Conservation (phyloP, 2,329 filamentous ascomycete species). For the Canariomyces notabilis region DNA sequence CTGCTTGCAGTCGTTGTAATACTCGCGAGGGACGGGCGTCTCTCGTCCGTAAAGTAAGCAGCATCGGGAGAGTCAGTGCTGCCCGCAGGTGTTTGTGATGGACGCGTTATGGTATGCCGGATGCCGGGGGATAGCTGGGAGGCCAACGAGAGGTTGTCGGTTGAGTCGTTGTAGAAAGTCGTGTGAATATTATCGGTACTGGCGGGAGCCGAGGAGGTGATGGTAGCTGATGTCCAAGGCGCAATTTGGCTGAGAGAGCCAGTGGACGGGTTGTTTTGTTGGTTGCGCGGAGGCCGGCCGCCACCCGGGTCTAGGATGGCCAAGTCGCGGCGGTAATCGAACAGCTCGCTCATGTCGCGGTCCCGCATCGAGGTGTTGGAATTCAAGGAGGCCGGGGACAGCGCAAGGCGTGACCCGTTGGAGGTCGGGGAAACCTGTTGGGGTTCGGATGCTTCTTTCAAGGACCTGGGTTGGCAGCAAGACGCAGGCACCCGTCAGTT, state of each 20-base stretch:
- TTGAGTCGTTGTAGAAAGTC: slow-evolving; percentile 72
- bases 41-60: slow-evolving; percentile 62
- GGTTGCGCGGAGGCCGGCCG: slow-evolving; percentile 48
- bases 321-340: slow-evolving; percentile 68
- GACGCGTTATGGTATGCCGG: slow-evolving; percentile 44
- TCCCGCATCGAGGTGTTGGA: slow-evolving; percentile 49
- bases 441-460: slow-evolving; percentile 32
- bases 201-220: slow-evolving; percentile 32
- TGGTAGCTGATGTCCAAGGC: slow-evolving; percentile 51
- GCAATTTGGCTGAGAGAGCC: slow-evolving; percentile 50
- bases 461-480: slow-evolving; percentile 27
- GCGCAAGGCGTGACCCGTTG: slow-evolving; percentile 39
- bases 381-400: slow-evolving; percentile 40
- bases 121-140: slow-evolving; percentile 69
- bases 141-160: slow-evolving; percentile 57
- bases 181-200: slow-evolving; percentile 37
- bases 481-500: slow-evolving; percentile 30
- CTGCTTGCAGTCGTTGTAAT: slow-evolving; percentile 78
- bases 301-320: slow-evolving; percentile 61
- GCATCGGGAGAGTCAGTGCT: slow-evolving; percentile 57
- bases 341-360: slow-evolving; percentile 56
- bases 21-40: slow-evolving; percentile 83
- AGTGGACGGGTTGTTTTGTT: slow-evolving; percentile 54
- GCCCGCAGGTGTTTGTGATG: slow-evolving; percentile 38
- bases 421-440: slow-evolving; percentile 47